A percentile compares a stretch with the other conserved stretches of the same genome.
phyloP scores from a whole-genome alignment of 257 asterid genomes.

The Solanum virginianum region DNA sequence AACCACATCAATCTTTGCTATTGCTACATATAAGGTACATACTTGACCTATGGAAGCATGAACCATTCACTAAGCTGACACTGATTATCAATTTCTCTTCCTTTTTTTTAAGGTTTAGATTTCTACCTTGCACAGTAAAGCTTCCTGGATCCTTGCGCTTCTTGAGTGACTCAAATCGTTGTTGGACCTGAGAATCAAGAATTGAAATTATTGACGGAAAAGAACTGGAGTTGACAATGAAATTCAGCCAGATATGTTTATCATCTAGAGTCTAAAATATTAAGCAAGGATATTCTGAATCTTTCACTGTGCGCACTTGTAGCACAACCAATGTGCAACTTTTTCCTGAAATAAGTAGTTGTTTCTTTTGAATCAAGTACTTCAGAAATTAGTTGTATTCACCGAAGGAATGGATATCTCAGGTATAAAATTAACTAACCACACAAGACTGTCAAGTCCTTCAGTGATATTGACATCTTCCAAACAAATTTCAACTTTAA shows the following conservation, averaged over 20 bases:
- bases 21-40: not conserved
- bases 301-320: not conserved
- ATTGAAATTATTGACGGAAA: not conserved
- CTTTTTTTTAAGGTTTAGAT: not conserved
- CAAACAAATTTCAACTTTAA: not conserved
- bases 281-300: not conserved
- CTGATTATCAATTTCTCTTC: not conserved
- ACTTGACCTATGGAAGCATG: not conserved
- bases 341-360: not conserved
- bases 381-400: not conserved
- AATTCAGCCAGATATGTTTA: not conserved
- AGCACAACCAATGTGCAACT: not conserved
- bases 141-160: constrained; percentile 80
- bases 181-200: constrained; percentile 53
- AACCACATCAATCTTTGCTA: not conserved
- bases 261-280: not conserved
- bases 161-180: constrained; percentile 81
- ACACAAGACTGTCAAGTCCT: not conserved
- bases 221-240: not conserved
- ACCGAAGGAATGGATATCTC: not conserved
- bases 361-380: not conserved
- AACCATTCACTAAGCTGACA: not conserved
- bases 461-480: not conserved
- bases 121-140: constrained; percentile 79
- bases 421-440: not conserved